Evolutionary conservation across 805 yeast species (phyloP), one percentile per base, ranked within the genome.

Genomic region (Ascoidea asiatica): DNA sequence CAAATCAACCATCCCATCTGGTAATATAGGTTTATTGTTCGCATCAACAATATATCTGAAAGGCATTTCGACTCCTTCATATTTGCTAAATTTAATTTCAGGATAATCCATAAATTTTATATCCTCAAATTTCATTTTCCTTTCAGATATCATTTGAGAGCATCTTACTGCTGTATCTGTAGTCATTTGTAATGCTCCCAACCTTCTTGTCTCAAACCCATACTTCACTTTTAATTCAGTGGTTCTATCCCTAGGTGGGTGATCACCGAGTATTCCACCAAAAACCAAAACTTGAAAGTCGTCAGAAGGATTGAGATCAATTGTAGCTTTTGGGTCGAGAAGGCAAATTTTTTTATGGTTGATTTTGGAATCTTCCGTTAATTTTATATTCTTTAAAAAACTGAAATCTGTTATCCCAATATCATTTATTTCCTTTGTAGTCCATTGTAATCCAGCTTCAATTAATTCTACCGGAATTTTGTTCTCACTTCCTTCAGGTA

Each of bases 41-140:
- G 56, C 59, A 53, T 83, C 84, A 47, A 79, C 63, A 17, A 90
- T 81, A 55, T 90, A 90, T 57, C 98, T 72, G 66, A 90, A 90
- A 2, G 98, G 98, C 98, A 90, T 90, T 58, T 90, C 97, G 0
- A 96, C 88, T 3, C 95, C 84, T 62, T 92, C 98, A 56, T 84
- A 77, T 59, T 81, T 81, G 62, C 70, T 81, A 66, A 84, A 90
- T 58, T 87, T 76, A 53, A 90, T 81, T 62, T 90, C 97, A 3
- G 98, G 98, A 58, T 85, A 88, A 60, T 92, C 97, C 43, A 90
- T 77, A 59, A 86, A 90, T 45, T 75, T 73, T 49, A 92, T 86
- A 43, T 83, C 74, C 50, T 82, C 84, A 53, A 90, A 83, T 20
- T 61, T 58, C 1, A 54, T 65, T 44, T 70, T 64, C 39, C 73